Base-by-base conservation (phyloP, 805 yeast genomes). In the Saccharomycopsis selenospora region DNA sequence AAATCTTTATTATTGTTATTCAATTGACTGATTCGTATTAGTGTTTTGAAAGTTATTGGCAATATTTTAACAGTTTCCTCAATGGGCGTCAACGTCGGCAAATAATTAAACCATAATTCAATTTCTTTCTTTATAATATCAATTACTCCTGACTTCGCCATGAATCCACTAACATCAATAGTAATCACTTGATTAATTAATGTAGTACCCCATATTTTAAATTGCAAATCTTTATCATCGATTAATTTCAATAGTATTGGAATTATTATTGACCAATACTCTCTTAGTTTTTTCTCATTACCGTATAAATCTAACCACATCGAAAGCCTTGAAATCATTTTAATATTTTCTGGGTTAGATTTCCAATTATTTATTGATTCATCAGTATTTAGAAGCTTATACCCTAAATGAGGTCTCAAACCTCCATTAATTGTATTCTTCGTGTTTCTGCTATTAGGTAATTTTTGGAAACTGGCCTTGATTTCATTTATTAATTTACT, bases 381-480 rank as follows among this genome's bases (percentile, higher is more conserved):
- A 20, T 33, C 38, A 14, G 10, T 14, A 14, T 33, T 10, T 33
- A 10, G 10, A 14, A 20, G 38, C 4, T 17, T 20, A 33, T 33
- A 33, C 38, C 38, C 38, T 6, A 33, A 20, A 17, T 33, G 38
- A 10, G 38, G 38, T 20, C 38, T 4, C 17, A 33, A 33, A 33
- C 38, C 38, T 14, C 38, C 38, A 14, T 14, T 20, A 6, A 33
- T 10, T 33, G 38, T 4, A 17, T 20, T 33, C 20, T 20, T 33
- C 17, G n/a, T 33, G 10, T 33, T 20, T 30, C 40, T 48, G 27
- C 48, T 58, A 58, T 8, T 59, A 52, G 6, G 55, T 63, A 46
- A 58, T 60, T 24, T 42, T 46, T 62, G 57, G 18, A 33, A 33
- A 17, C 6, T 10, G 10, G 8, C 17, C 17, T 6, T 10, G n/a